Conservation (phyloP, 192 early-diverging fungal species). For the Linnemannia hyalina region DNA sequence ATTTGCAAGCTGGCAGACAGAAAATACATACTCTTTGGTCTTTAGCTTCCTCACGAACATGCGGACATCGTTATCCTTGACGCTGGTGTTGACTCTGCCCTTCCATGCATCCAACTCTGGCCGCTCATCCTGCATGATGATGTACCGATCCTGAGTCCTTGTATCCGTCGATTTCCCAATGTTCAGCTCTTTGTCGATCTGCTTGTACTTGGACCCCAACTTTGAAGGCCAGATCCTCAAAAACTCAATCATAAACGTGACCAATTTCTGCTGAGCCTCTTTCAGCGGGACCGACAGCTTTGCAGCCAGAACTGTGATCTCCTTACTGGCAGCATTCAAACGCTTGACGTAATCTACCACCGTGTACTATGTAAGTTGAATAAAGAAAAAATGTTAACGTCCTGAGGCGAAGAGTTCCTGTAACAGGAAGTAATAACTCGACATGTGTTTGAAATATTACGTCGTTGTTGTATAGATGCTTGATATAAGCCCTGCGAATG, state of each 20-base stretch:
- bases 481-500: conserved; percentile 31
- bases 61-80: conserved; percentile 30
- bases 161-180: conserved; percentile 18
- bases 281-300: conserved; percentile 36
- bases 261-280: conserved; percentile 48
- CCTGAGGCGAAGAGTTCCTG: not conserved
- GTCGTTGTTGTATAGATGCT: conserved; percentile 33
- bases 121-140: conserved; percentile 45
- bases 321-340: conserved; percentile 45
- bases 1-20: not conserved
- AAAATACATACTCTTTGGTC: conserved; percentile 47
- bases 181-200: conserved; percentile 40
- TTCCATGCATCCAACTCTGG: conserved; percentile 41
- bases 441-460: not conserved
- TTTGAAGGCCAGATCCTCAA: conserved; percentile 47
- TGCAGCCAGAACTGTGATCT: conserved; percentile 42
- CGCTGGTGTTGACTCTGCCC: conserved; percentile 13
- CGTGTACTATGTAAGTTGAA: conserved; percentile 7
- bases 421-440: not conserved
- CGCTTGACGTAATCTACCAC: conserved; percentile 42
- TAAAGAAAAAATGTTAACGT: not conserved
- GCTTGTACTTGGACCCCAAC: conserved; percentile 42
- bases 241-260: conserved; percentile 54
- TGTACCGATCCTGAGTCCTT: conserved; percentile 37
- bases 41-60: conserved; percentile 23